Evolutionary conservation across 2,329 filamentous ascomycete species (phyloP), one percentile per base, ranked within the genome.

Genomic region (Tolypocladium capitatum): DNA sequence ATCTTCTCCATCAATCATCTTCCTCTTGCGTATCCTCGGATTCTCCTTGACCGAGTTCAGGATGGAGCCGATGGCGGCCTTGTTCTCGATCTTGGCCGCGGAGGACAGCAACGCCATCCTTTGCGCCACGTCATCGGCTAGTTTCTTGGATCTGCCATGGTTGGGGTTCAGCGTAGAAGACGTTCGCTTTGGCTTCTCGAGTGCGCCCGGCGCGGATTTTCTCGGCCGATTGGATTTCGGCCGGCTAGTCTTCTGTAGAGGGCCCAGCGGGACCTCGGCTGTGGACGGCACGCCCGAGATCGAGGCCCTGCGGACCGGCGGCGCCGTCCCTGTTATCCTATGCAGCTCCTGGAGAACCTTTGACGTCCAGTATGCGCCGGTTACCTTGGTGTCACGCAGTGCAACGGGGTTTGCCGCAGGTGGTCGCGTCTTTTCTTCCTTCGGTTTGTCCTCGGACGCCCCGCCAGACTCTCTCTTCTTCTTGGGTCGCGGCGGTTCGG

Each of bases 21-120:
- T 75, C 14, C 68, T 66, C 56, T 71, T 75, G 49, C 73, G 65
- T 35, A 67, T 62, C 21, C 72, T 67, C 6, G 67, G 67, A 35
- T 72, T 69, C 10, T 63, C 62, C 56, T 78, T 78, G 49, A 78
- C 73, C 1, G 72, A 70, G 9, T 68, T 65, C 4, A 71, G 59
- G n/a, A 78, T 77, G 4, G 75, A 75, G 49, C 59, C 68, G 41
- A 52, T 49, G 30, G 43, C 40, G 11, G 48, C 30, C 32, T 48
- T 41, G 14, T 41, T 30, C 20, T 48, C 48, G 35, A 40, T 47
- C 9, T 21, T 45, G 5, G 41, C 32, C 20, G 50, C 36, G 33
- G 47, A 51, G 4, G 53, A 43, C 2, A 52, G 53, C n/a, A 28
- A 42, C 28, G 42, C 13, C 16, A 46, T 35, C 14, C 46, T 33